A percentile compares a stretch with the other conserved stretches of the same genome.
Conservation (phyloP, 1,139 yeast species). For the Scheffersomyces illinoinensis region DNA sequence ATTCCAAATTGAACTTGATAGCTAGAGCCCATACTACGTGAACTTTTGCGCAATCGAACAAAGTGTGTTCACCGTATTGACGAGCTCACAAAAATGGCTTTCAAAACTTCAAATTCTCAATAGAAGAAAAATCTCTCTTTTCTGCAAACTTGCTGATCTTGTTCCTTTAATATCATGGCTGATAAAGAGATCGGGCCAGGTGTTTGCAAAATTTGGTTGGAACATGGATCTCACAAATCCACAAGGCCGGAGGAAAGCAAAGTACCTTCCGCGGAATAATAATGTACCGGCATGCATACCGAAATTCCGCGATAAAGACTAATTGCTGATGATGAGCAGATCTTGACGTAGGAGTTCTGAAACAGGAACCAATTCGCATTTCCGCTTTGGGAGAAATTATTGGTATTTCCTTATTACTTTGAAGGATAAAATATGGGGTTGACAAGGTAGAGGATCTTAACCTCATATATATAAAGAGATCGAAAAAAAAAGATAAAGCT, state of each 20-base stretch:
- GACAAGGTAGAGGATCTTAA: not conserved
- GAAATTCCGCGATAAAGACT: not conserved
- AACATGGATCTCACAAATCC: no score
- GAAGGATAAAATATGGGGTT: not conserved
- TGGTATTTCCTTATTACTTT: not conserved
- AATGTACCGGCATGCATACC: not conserved
- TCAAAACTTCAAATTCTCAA: not conserved
- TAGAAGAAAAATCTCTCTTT: not conserved
- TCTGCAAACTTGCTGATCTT: not conserved
- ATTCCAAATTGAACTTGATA: conserved; percentile 2
- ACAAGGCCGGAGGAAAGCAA: not conserved
- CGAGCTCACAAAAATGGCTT: not conserved
- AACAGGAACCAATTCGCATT: not conserved
- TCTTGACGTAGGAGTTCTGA: not conserved
- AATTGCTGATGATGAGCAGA: not conserved
- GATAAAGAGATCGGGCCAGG: no score
- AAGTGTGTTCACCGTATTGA: not conserved
- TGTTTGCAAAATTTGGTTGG: not conserved
- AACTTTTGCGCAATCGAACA: not conserved
- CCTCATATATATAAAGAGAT: no score
- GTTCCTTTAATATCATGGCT: not conserved
- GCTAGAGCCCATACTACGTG: not conserved
- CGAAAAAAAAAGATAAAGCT: no score
- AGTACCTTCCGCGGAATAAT: not conserved
- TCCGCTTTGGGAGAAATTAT: not conserved